Conservation (phyloP, 257 asterid genomes). For the Nicotiana obtusifolia region DNA sequence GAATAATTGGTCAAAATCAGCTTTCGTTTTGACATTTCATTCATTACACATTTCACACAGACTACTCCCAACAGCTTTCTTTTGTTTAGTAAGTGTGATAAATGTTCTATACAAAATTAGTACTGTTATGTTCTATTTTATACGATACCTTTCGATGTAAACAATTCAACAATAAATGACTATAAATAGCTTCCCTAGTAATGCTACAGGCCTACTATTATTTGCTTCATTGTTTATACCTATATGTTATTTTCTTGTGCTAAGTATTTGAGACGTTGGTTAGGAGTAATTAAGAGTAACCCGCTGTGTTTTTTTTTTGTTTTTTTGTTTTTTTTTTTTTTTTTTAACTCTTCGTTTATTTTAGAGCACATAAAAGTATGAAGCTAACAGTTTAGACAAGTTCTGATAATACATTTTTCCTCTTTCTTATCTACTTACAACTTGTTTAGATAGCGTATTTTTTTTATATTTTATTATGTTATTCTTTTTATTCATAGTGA, state of each 20-base stretch:
- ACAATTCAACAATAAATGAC: conserved; percentile 4
- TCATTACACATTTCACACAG: background rate
- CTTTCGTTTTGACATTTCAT: background rate
- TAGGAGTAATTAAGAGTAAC: background rate
- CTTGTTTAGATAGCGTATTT: no score
- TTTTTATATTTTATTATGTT: no score
- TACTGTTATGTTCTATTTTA: background rate
- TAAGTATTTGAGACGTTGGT: background rate
- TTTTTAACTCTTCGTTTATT: no score
- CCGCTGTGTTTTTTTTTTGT: no score
- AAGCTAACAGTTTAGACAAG: no score
- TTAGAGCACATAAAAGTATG: no score
- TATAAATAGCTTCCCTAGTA: background rate
- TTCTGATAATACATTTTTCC: no score
- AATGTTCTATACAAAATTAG: background rate
- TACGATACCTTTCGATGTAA: background rate
- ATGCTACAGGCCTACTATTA: background rate
- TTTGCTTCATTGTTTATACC: background rate
- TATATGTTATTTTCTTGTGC: background rate
- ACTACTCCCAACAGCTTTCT: background rate
- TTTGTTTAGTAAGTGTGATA: background rate
- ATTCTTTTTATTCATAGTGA: no score
- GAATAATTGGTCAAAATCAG: conserved; percentile 4
- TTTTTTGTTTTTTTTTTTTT: no score
- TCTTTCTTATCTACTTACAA: no score